Conservation (phyloP, 2,329 filamentous ascomycete species). For the Macroventuria anomochaeta region DNA sequence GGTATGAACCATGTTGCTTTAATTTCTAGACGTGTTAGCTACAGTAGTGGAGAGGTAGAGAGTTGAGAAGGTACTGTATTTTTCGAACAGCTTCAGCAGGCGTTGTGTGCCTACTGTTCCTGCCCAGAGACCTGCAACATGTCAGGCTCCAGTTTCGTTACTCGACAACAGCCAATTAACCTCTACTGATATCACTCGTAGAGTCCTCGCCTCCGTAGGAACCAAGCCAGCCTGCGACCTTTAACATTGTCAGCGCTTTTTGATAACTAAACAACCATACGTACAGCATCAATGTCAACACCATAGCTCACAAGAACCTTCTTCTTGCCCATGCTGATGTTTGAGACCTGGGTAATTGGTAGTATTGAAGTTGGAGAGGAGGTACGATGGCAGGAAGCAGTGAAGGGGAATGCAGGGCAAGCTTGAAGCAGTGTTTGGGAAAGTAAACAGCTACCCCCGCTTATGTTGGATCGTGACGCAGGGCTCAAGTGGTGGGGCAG, state of each 20-base stretch:
- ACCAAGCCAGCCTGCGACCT: conserved; percentile 71
- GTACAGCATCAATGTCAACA: conserved; percentile 70
- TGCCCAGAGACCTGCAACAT: conserved; percentile 64
- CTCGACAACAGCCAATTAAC: background rate
- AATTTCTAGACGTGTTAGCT: too few relatives aligned
- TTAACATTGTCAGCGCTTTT: background rate
- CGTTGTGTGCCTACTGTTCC: conserved; percentile 73
- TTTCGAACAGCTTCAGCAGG: conserved; percentile 73
- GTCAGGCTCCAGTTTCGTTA: background rate
- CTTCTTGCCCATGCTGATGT: conserved; percentile 53
- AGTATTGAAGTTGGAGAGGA: background rate
- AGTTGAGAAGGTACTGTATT: too few relatives aligned
- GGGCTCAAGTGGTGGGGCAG: background rate
- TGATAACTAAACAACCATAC: background rate
- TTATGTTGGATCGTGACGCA: background rate
- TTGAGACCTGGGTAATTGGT: too few relatives aligned
- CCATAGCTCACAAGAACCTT: conserved; percentile 66
- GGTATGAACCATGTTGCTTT: conserved; percentile 72
- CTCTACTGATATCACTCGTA: conserved; percentile 73
- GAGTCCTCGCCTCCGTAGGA: conserved; percentile 76
- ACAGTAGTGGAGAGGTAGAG: too few relatives aligned
- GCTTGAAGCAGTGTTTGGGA: conserved; percentile 1
- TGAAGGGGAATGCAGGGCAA: background rate
- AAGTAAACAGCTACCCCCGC: conserved; percentile 13
- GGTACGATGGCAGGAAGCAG: background rate